Conservation (phyloP, 768 basidiomycete genomes). For the Pulveroboletus sp. region DNA sequence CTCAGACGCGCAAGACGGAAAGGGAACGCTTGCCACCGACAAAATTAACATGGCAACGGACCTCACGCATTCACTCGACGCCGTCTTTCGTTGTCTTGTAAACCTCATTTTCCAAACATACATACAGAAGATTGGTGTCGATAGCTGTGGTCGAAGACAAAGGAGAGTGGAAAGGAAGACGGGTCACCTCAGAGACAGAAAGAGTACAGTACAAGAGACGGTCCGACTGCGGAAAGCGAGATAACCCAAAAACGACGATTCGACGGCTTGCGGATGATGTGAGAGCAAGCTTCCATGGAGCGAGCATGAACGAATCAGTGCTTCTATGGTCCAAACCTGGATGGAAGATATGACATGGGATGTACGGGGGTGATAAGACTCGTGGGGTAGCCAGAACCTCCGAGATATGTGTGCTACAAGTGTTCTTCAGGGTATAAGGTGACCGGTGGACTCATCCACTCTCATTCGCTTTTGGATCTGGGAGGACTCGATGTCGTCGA, state of each 20-base stretch:
- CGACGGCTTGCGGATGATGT: slow-evolving; percentile 28
- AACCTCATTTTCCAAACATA: slow-evolving; percentile 26
- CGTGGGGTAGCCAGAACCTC: slow-evolving; percentile 24
- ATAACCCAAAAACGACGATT: slow-evolving; percentile 32
- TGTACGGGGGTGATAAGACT: slow-evolving; percentile 19
- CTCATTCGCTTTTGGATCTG: slow-evolving; percentile 70
- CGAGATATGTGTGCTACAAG: slow-evolving; percentile 17
- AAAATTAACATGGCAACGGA: slow-evolving; percentile 26
- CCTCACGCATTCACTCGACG: not conserved
- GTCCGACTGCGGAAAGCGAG: slow-evolving; percentile 30
- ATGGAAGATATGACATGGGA: slow-evolving; percentile 20
- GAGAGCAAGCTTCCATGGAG: slow-evolving; percentile 27
- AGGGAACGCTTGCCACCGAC: slow-evolving; percentile 5
- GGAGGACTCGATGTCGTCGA: slow-evolving; percentile 47
- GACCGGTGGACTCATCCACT: slow-evolving; percentile 48
- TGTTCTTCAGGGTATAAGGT: slow-evolving; percentile 51
- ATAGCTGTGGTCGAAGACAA: slow-evolving; percentile 24
- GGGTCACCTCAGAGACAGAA: slow-evolving; percentile 15
- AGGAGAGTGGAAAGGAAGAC: slow-evolving; percentile 7
- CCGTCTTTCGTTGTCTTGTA: slow-evolving; percentile 3
- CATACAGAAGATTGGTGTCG: slow-evolving; percentile 28
- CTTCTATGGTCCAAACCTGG: slow-evolving; percentile 28
- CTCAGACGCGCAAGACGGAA: slow-evolving; percentile 5
- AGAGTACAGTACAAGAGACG: slow-evolving; percentile 34
- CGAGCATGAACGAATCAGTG: slow-evolving; percentile 24